Conservation (phyloP, 2,329 filamentous ascomycete genomes). For the Aspergillus pseudoterreus region DNA sequence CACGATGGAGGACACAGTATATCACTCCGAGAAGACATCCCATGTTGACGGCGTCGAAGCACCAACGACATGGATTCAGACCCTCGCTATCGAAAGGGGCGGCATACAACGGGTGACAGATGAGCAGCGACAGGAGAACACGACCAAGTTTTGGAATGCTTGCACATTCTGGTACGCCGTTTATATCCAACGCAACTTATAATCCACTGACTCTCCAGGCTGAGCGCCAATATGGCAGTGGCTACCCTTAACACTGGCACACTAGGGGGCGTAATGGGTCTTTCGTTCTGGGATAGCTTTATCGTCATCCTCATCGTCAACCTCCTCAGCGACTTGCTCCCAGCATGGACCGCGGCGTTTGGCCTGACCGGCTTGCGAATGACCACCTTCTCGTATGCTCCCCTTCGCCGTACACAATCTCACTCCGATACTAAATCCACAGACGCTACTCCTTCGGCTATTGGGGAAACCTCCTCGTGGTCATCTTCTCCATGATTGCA, state of each 20-base stretch:
- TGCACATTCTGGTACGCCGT: constrained; percentile 13
- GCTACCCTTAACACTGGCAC: constrained; percentile 33
- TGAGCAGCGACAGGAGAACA: constrained; percentile 19
- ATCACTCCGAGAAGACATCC: neutral
- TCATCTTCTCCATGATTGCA: constrained; percentile 36
- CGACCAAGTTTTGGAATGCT: constrained; percentile 23
- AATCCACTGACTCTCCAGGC: constrained; percentile 15
- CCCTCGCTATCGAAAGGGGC: constrained; percentile 19
- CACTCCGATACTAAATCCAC: neutral
- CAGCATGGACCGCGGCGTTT: constrained; percentile 28
- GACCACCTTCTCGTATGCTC: constrained; percentile 30
- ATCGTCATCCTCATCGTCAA: constrained; percentile 34
- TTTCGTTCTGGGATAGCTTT: constrained; percentile 37
- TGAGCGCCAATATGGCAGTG: constrained; percentile 37
- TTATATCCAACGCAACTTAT: neutral
- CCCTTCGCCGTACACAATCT: neutral
- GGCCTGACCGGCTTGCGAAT: constrained; percentile 35
- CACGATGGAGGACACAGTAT: constrained; percentile 1
- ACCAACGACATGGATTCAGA: constrained; percentile 11
- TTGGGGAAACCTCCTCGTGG: constrained; percentile 36
- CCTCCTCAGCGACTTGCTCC: constrained; percentile 26
- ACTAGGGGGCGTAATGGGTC: constrained; percentile 29
- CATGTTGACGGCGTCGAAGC: neutral
- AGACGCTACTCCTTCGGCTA: constrained; percentile 38
- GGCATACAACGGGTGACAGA: constrained; percentile 22